Evolutionary conservation across 2,329 filamentous ascomycete genomes (phyloP).

Genomic region (Leptographium galeiforme): DNA sequence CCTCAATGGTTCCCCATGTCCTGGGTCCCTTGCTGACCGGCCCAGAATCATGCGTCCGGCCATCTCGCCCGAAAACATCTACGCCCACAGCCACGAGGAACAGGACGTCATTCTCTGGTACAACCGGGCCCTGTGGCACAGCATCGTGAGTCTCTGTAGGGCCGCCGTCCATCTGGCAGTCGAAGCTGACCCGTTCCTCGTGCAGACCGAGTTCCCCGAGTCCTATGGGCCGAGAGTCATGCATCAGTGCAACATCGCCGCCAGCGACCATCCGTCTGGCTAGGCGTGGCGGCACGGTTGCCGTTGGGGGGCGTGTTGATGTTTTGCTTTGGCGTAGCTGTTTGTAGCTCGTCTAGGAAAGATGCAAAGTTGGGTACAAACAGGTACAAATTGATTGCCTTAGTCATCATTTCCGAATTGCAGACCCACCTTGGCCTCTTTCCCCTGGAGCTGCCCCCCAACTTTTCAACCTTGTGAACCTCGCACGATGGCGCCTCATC

Average conservation of each 20-base stretch:
- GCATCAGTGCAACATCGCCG: slow-evolving; percentile 23
- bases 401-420: no score
- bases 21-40: background rate
- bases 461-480: no score
- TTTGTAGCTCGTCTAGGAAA: background rate
- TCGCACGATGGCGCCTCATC: no score
- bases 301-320: no score
- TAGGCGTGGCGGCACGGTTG: background rate
- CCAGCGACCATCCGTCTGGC: slow-evolving; percentile 12
- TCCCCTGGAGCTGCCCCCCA: no score
- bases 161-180: background rate
- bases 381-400: no score
- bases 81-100: slow-evolving; percentile 21
- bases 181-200: background rate
- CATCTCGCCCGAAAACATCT: slow-evolving; percentile 20
- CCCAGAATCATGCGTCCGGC: slow-evolving; percentile 19
- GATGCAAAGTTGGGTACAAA: background rate
- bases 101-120: slow-evolving; percentile 26
- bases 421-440: no score
- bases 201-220: slow-evolving; percentile 20
- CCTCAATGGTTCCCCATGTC: background rate
- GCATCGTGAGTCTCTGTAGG: slow-evolving; percentile 18
- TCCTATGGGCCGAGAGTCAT: slow-evolving; percentile 23
- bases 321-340: background rate
- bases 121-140: slow-evolving; percentile 24